These are phyloP conservation scores for Magnolia sinica DNA, from an alignment of 164 flowering plant genomes.

Conservation along the genomic window DNA sequence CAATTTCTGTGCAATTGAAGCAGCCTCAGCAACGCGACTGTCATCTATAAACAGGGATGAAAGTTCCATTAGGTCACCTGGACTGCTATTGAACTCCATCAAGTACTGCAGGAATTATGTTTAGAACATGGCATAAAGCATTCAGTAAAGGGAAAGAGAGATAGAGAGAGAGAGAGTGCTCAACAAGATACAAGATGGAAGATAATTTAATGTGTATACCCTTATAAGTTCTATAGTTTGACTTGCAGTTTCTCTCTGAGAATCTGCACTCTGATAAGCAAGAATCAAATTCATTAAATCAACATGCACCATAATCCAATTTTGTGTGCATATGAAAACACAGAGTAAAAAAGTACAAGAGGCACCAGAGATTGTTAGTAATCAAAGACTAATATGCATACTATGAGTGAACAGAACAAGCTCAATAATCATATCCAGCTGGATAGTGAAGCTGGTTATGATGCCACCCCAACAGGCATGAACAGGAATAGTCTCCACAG, in stretches of 20 bases:
- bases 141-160: not conserved
- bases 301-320: not conserved
- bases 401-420: too few species aligned
- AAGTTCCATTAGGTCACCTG: slow-evolving; percentile 96
- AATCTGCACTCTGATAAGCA: slow-evolving; percentile 92
- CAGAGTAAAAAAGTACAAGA: too few species aligned
- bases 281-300: slow-evolving; percentile 14
- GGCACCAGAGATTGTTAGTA: too few species aligned
- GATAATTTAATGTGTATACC: slow-evolving; percentile 35
- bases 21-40: slow-evolving; percentile 99
- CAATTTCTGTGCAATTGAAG: slow-evolving; percentile 94
- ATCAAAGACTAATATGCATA: too few species aligned
- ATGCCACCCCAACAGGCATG: too few species aligned
- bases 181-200: not conserved
- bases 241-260: slow-evolving; percentile 95
- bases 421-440: too few species aligned
- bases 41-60: slow-evolving; percentile 97
- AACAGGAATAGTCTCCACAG: not conserved
- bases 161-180: not conserved
- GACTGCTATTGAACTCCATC: slow-evolving; percentile 98
- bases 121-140: slow-evolving; percentile 7
- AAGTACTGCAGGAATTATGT: slow-evolving; percentile 58
- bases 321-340: not conserved
- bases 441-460: too few species aligned
- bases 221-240: slow-evolving; percentile 98